A percentile compares a stretch with the other conserved stretches of the same genome.
Conservation (phyloP, 1,284 basidiomycete species). For the Cutaneotrichosporon sp. region DNA sequence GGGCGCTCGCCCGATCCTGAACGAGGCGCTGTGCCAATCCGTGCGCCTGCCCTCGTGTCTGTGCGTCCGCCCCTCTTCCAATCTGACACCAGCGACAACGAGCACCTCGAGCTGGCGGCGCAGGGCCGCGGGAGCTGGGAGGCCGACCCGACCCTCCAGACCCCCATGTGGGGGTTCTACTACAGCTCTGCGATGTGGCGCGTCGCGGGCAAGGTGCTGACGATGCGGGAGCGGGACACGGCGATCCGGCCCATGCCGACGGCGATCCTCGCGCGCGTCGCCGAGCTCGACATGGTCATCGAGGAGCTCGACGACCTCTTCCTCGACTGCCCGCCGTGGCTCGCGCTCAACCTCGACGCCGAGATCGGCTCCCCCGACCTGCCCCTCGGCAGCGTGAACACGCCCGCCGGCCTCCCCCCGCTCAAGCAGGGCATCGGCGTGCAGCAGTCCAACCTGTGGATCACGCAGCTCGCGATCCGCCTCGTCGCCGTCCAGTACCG, state of each 20-base stretch:
- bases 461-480: conserved; percentile 7
- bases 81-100: background rate
- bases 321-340: background rate
- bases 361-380: background rate
- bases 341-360: background rate
- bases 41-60: conserved; percentile 5
- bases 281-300: conserved; percentile 9
- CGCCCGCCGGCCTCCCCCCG: background rate
- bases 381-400: background rate
- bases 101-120: conserved; percentile 2
- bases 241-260: background rate
- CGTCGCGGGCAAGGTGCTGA: conserved; percentile 9
- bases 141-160: background rate
- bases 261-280: background rate
- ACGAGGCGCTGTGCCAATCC: conserved; percentile 8
- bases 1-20: conserved; percentile 5
- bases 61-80: background rate
- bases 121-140: background rate
- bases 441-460: conserved; percentile 9
- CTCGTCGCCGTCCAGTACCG: conserved; percentile 9
- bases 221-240: background rate
- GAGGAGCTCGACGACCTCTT: conserved; percentile 11
- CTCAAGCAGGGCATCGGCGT: conserved; percentile 8
- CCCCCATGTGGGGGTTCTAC: conserved; percentile 7
- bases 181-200: conserved; percentile 8